These are phyloP conservation scores for Bathelium albidoporum DNA, from an alignment of 495 filamentous ascomycete species.

Conservation along the genomic window DNA sequence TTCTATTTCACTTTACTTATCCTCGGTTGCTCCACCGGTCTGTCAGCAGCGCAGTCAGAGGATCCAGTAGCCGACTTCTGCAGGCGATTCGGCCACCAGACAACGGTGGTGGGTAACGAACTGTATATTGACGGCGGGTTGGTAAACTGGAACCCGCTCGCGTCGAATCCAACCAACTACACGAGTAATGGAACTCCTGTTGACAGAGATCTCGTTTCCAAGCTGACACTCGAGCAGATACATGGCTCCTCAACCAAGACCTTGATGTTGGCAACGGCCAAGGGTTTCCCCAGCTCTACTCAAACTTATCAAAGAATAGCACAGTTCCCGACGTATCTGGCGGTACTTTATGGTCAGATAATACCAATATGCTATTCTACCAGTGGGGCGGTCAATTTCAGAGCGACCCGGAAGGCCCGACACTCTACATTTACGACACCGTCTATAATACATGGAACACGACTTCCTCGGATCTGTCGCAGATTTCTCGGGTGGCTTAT, in stretches of 20 bases:
- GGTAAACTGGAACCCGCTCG: conserved; percentile 37
- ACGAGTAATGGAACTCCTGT: conserved; percentile 28
- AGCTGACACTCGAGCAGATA: conserved; percentile 24
- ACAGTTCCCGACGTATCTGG: conserved; percentile 34
- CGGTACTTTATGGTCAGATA: conserved; percentile 42
- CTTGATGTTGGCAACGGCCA: conserved; percentile 30
- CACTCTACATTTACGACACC: conserved; percentile 37
- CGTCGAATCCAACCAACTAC: conserved; percentile 38
- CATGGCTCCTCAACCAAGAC: conserved; percentile 39
- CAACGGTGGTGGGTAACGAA: conserved; percentile 39
- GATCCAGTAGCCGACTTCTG: conserved; percentile 42
- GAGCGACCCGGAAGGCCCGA: conserved; percentile 28
- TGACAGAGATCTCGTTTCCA: background rate
- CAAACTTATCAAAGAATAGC: conserved; percentile 41
- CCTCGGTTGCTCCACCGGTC: background rate
- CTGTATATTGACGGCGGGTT: conserved; percentile 48
- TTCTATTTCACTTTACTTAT: background rate
- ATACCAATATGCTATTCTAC: conserved; percentile 44
- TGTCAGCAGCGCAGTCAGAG: background rate
- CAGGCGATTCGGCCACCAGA: conserved; percentile 42
- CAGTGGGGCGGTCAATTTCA: conserved; percentile 43
- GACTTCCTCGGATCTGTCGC: conserved; percentile 14
- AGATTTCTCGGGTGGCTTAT: conserved; percentile 26
- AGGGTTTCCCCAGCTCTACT: conserved; percentile 41
- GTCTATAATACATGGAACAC: conserved; percentile 37